phyloP scores from a whole-genome alignment of 495 filamentous ascomycete species.

The Rostrohypoxylon terebratum region DNA sequence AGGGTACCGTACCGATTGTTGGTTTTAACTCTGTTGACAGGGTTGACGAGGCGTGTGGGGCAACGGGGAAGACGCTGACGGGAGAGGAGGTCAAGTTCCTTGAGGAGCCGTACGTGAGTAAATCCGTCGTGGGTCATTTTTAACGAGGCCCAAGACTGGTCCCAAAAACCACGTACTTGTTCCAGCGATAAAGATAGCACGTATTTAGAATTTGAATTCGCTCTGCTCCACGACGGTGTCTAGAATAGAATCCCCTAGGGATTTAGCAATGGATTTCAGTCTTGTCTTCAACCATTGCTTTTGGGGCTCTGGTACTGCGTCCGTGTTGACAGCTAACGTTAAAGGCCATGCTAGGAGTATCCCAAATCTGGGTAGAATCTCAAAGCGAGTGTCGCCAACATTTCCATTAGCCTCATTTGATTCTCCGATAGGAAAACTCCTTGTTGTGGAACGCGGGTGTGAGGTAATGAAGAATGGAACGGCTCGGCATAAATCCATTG shows the following conservation, averaged over 20 bases:
- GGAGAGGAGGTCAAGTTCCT: conserved; percentile 70
- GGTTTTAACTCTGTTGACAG: conserved; percentile 64
- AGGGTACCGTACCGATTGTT: conserved; percentile 65
- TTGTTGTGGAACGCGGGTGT: not conserved
- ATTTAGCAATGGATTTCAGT: conserved; percentile 28
- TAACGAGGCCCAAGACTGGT: not conserved
- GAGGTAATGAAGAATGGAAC: conserved; percentile 39
- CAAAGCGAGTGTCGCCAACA: not conserved
- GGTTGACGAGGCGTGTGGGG: conserved; percentile 69
- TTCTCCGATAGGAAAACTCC: not conserved
- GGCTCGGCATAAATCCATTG: conserved; percentile 38
- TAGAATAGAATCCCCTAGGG: conserved; percentile 36
- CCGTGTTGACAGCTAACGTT: conserved; percentile 41
- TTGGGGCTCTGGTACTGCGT: conserved; percentile 37
- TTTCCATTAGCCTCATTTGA: not conserved
- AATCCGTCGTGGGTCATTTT: conserved; percentile 17
- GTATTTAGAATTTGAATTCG: conserved; percentile 29
- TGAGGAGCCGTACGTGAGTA: conserved; percentile 67
- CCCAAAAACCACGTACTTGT: not conserved
- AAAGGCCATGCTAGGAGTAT: conserved; percentile 48
- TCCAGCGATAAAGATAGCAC: not conserved
- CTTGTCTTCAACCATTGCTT: conserved; percentile 42
- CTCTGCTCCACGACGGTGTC: conserved; percentile 11
- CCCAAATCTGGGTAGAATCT: conserved; percentile 41
- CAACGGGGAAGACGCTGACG: conserved; percentile 63